Evolutionary conservation across 2,329 filamentous ascomycete genomes (phyloP).

Genomic region (Penicillium fuscoglaucum): DNA sequence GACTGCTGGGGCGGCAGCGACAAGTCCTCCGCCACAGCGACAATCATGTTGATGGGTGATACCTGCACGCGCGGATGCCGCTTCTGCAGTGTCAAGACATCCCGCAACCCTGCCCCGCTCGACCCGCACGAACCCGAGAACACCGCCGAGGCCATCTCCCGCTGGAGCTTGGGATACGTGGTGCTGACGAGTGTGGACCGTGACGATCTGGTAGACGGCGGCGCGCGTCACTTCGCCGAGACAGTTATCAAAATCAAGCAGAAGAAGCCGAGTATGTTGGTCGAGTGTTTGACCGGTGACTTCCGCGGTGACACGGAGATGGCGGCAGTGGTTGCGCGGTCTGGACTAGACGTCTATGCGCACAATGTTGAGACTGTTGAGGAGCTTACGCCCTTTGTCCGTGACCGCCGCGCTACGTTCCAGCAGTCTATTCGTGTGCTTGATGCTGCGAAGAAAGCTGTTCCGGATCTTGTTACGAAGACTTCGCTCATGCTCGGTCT

Average conservation of each 20-base stretch:
- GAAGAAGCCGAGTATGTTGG: conserved; percentile 55
- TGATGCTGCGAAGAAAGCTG: conserved; percentile 74
- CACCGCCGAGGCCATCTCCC: conserved; percentile 84
- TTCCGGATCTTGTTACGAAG: conserved; percentile 87
- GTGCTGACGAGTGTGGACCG: conserved; percentile 92
- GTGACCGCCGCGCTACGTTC: conserved; percentile 88
- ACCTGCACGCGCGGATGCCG: conserved; percentile 95
- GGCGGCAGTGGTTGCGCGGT: conserved; percentile 79
- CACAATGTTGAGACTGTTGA: conserved; percentile 98
- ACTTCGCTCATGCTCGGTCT: conserved; percentile 96
- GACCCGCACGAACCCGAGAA: conserved; percentile 97
- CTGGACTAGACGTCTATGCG: conserved; percentile 91
- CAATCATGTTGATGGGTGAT: conserved; percentile 99
- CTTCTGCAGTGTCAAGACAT: conserved; percentile 97
- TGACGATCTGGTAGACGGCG: conserved; percentile 86
- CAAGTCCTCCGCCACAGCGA: conserved; percentile 89
- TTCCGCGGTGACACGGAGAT: conserved; percentile 82
- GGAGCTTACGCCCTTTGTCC: conserved; percentile 81
- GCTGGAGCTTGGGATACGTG: conserved; percentile 95
- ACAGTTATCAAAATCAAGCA: conserved; percentile 92
- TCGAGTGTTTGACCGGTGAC: conserved; percentile 66
- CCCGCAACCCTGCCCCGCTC: conserved; percentile 70
- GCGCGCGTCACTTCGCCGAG: conserved; percentile 85
- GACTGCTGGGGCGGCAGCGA: conserved; percentile 95
- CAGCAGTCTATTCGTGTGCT: conserved; percentile 79